These are phyloP conservation scores for Myxozyma nipponensis DNA, from an alignment of 805 yeast species.

Conservation along the genomic window DNA sequence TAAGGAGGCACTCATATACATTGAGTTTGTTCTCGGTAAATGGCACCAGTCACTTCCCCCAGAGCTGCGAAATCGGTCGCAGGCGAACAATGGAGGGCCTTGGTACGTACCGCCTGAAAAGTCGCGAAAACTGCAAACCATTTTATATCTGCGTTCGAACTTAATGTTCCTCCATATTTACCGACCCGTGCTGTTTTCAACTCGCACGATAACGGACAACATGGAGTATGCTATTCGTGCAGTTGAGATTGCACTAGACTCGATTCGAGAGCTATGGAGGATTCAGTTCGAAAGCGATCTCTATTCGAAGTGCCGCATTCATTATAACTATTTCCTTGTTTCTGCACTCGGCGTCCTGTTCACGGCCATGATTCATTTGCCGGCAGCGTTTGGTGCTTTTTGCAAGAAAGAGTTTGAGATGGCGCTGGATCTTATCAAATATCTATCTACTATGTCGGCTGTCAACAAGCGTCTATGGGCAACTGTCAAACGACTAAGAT, in stretches of 20 bases:
- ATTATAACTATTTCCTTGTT: slow-evolving; percentile 31
- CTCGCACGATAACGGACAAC: slow-evolving; percentile 15
- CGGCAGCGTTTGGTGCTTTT: slow-evolving; percentile 18
- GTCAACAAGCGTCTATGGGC: slow-evolving; percentile 19
- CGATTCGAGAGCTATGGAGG: slow-evolving; percentile 28
- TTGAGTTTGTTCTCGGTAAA: slow-evolving; percentile 23
- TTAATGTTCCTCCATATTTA: slow-evolving; percentile 26
- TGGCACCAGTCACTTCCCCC: slow-evolving; percentile 28
- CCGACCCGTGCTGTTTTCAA: slow-evolving; percentile 22
- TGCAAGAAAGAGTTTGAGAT: slow-evolving; percentile 27
- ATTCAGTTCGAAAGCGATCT: slow-evolving; percentile 27
- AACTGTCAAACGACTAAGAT: slow-evolving; percentile 12
- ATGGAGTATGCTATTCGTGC: slow-evolving; percentile 27
- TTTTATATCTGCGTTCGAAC: slow-evolving; percentile 14
- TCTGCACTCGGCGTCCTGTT: slow-evolving; percentile 31
- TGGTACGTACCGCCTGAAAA: slow-evolving; percentile 3
- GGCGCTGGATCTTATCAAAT: slow-evolving; percentile 28
- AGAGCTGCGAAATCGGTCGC: slow-evolving; percentile 13
- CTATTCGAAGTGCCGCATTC: slow-evolving; percentile 29
- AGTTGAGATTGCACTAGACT: slow-evolving; percentile 29
- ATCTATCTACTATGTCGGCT: slow-evolving; percentile 24
- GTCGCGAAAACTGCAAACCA: slow-evolving; percentile 16
- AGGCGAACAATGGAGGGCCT: neutral
- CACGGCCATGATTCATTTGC: slow-evolving; percentile 28
- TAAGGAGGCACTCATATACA: slow-evolving; percentile 10